Evolutionary conservation across 192 early-diverging fungal genomes (phyloP).

Genomic region (Podila minutissima): DNA sequence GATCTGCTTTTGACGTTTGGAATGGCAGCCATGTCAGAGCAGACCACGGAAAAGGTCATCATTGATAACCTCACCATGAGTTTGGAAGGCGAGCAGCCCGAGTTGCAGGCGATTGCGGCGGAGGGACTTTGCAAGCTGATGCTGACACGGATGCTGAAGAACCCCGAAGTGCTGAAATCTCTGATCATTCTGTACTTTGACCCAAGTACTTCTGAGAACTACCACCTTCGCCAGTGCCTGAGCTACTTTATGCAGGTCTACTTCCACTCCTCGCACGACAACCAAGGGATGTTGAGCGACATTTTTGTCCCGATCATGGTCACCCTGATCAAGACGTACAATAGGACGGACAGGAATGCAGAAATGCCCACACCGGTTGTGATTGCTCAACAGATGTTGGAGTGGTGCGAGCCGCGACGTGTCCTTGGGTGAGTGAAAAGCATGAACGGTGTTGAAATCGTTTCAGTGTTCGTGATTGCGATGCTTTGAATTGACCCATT

Average conservation of each 20-base stretch:
- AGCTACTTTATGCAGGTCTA: slow-evolving; percentile 90
- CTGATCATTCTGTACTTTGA: slow-evolving; percentile 88
- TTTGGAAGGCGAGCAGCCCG: slow-evolving; percentile 64
- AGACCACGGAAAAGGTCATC: slow-evolving; percentile 55
- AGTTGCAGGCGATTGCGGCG: slow-evolving; percentile 74
- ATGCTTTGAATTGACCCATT: background rate
- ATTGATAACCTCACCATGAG: slow-evolving; percentile 58
- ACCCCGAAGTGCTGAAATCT: slow-evolving; percentile 44
- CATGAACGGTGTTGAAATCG: background rate
- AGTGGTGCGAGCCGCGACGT: slow-evolving; percentile 83
- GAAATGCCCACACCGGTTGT: slow-evolving; percentile 65
- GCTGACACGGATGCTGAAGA: slow-evolving; percentile 53
- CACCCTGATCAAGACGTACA: slow-evolving; percentile 21
- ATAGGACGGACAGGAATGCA: slow-evolving; percentile 22
- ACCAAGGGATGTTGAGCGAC: slow-evolving; percentile 73
- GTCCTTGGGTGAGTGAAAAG: slow-evolving; percentile 61
- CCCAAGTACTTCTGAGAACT: slow-evolving; percentile 71
- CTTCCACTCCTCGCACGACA: slow-evolving; percentile 77
- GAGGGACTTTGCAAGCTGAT: slow-evolving; percentile 85
- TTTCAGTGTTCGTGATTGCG: background rate
- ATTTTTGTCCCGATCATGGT: slow-evolving; percentile 53
- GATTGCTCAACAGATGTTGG: slow-evolving; percentile 77
- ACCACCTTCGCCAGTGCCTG: slow-evolving; percentile 84
- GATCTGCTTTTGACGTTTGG: slow-evolving; percentile 71
- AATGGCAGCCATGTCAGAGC: slow-evolving; percentile 48